Evolutionary conservation across 805 yeast genomes (phyloP).

Genomic region (Millerozyma acaciae): DNA sequence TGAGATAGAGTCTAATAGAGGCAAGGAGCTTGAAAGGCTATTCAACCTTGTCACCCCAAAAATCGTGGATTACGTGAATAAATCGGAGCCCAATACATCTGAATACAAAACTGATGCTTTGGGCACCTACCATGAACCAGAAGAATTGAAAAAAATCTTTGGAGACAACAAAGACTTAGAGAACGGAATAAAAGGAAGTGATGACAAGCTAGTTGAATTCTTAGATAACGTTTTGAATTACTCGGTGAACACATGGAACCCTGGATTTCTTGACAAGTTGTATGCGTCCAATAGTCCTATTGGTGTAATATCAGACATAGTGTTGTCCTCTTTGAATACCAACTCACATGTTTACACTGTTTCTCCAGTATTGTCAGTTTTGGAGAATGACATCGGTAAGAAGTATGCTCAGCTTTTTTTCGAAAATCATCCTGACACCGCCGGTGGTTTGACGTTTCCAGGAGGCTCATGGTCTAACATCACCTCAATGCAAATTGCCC

Average conservation of each 20-base stretch:
- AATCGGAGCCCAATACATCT: constrained; percentile 36
- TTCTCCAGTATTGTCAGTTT: constrained; percentile 71
- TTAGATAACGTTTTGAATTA: constrained; percentile 57
- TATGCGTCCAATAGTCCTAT: constrained; percentile 85
- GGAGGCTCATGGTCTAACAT: constrained; percentile 89
- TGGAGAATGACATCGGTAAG: constrained; percentile 65
- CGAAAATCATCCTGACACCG: constrained; percentile 33
- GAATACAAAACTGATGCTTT: constrained; percentile 38
- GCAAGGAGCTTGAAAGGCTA: constrained; percentile 52
- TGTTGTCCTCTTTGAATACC: constrained; percentile 69
- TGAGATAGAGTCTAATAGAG: constrained; percentile 48
- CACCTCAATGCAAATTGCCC: constrained; percentile 72
- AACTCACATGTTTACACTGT: constrained; percentile 85
- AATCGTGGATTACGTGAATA: constrained; percentile 49
- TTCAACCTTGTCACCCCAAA: constrained; percentile 49
- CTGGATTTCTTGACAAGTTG: constrained; percentile 78
- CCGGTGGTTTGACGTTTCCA: constrained; percentile 82
- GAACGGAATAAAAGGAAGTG: constrained; percentile 32
- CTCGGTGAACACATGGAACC: constrained; percentile 83
- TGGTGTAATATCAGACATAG: constrained; percentile 69
- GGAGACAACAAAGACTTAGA: constrained; percentile 24
- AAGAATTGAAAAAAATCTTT: constrained; percentile 34
- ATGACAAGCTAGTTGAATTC: constrained; percentile 39
- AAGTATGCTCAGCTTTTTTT: constrained; percentile 68
- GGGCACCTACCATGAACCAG: constrained; percentile 53